Evolutionary conservation across 495 filamentous ascomycete species (phyloP), one percentile per base, ranked within the genome.

Genomic region (Neurospora tetraspora): DNA sequence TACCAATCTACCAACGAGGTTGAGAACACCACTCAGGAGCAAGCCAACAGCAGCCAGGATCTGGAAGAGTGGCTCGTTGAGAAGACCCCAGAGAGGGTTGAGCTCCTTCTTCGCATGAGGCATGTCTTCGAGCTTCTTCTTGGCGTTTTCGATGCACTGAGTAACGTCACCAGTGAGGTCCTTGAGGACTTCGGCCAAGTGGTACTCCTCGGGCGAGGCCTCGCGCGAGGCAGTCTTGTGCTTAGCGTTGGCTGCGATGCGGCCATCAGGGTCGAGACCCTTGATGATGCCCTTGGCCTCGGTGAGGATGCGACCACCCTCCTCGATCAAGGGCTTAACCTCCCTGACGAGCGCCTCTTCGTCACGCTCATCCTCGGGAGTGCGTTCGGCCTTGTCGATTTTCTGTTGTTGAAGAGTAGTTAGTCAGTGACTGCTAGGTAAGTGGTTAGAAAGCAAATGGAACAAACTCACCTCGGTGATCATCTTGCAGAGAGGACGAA

Each of bases 31-130:
- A 37, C 85, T 89, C 65, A 98, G 82, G 71, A 98, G 81, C 71
- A 98, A 82, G 11, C 94, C 94, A 16, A 98, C 94, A 18, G 92
- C 94, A 7, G 94, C 93, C 72, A 98, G 86, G 80, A 97, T 97
- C 86, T 97, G 94, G 87, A 94, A 93, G 27, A 97, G 85, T 18
- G 94, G 94, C 84, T 97, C 89, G 43, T 89, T 90, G 43, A 97
- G 83, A 68, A 97, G 82, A 43, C 85, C 91, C 92, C 94, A 94
- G 39, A 97, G 89, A 2, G 94, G 93, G 78, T 93, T 97, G 69
- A 98, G 87, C 82, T 92, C 89, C 86, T 97, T 97, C 90, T 97
- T 96, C 34, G 94, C 94, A 73, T 94, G 90, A 18, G 94, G 94
- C 91, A 97, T 94, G 78, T 92, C 92, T 76, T 91, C 89, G 71